Base-by-base conservation (phyloP, 2,329 filamentous ascomycete genomes). In the Didymella pomorum region DNA sequence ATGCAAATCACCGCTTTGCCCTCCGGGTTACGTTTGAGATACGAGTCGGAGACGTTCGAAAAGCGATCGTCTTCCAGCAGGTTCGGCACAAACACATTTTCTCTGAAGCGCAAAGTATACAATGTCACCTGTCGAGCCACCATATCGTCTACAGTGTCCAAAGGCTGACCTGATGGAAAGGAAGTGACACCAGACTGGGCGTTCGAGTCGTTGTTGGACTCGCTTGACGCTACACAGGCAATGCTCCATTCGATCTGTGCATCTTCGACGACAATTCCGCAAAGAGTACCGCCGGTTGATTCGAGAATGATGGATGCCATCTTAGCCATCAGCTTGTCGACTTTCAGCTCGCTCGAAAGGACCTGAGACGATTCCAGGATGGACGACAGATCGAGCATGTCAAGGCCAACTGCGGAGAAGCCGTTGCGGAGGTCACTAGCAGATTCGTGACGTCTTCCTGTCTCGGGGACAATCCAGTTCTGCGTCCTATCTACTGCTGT, bases 301-400 rank as follows among this genome's bases (percentile, higher is more conserved):
- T 93, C 89, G 25, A 93, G 76, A 47, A 93, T 91, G 61, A 93
- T 91, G 61, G 92, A 87, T 66, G 89, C 91, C 87, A 94, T 92
- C 41, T 90, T 93, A 69, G 89, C 88, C 60, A 93, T 83, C 4
- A 94, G 82, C 67, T 89, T 85, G 63, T 93, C 90, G 12, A 93
- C 86, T 63, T 90, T 85, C 11, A 94, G 78, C 49, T 93, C 89
- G 16, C 90, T 93, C 4, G 90, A 93, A 42, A 94, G 88, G 42
- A 93, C 85, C 71, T 93, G 91, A 10, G 89, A 92, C 2, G 89
- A 91, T 66, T 91, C 87, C 14, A 94, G 80, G 58, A 94, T 93
- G 23, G 89, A 89, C 41, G 91, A 88, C 61, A 93, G 76, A 74
- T 93, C 91, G 70, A 94, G 88, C 88, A 94, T 93, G 77, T 94